A percentile compares a stretch with the other conserved stretches of the same genome.
phyloP scores from a whole-genome alignment of 306 rosid species.

The Heteromeles arbutifolia region DNA sequence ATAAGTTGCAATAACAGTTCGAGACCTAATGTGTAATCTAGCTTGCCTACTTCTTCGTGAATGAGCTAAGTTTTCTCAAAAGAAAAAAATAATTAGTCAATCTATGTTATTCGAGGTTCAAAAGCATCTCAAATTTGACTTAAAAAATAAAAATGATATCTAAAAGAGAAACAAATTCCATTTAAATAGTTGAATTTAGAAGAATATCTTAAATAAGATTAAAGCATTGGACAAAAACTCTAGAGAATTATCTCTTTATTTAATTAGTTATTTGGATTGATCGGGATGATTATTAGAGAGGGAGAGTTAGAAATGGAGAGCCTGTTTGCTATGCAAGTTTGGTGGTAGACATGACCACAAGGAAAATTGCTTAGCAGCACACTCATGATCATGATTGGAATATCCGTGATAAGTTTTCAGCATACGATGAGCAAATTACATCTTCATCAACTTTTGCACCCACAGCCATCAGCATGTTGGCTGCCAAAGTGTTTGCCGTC shows the following conservation, averaged over 20 bases:
- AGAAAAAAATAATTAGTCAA: too few species aligned
- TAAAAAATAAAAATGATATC: too few species aligned
- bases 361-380: conserved; percentile 32
- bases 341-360: conserved; percentile 62
- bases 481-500: neutral
- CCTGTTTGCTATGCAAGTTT: conserved; percentile 44
- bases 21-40: too few species aligned
- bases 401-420: conserved; percentile 11
- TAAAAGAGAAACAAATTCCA: too few species aligned
- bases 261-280: neutral
- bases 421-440: conserved; percentile 46
- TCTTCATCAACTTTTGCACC: neutral
- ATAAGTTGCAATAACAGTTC: too few species aligned
- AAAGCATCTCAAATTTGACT: too few species aligned
- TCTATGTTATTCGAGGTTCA: too few species aligned
- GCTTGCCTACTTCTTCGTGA: too few species aligned
- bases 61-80: too few species aligned
- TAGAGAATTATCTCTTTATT: neutral
- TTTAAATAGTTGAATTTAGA: too few species aligned
- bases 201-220: too few species aligned
- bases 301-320: conserved; percentile 37
- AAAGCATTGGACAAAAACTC: too few species aligned
- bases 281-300: conserved; percentile 34
- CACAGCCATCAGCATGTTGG: neutral
- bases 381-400: neutral